Conservation (phyloP, 2,329 filamentous ascomycete species). For the Kalmusia sp. region DNA sequence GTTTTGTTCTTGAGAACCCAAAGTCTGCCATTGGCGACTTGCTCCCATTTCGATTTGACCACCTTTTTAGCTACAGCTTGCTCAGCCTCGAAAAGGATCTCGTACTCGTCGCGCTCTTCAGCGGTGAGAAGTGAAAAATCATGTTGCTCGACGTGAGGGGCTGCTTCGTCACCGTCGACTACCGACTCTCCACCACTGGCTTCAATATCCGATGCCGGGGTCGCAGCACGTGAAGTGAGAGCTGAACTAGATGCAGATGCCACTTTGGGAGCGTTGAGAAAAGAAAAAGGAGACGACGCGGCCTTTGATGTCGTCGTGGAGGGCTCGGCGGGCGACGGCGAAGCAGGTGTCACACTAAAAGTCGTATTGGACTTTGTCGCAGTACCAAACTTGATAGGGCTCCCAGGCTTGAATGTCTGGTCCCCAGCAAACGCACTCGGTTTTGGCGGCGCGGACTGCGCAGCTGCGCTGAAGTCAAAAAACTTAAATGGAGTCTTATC, state of each 20-base stretch:
- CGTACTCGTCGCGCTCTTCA: slow-evolving; percentile 36
- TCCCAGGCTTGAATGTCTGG: slow-evolving; percentile 46
- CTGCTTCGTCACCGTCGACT: slow-evolving; percentile 36
- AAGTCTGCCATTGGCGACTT: slow-evolving; percentile 38
- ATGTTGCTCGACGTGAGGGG: slow-evolving; percentile 33
- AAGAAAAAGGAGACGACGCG: slow-evolving; percentile 32
- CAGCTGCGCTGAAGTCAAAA: slow-evolving; percentile 37
- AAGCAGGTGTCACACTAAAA: slow-evolving; percentile 37
- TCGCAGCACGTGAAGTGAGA: slow-evolving; percentile 45
- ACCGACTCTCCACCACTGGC: slow-evolving; percentile 34
- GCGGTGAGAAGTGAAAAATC: slow-evolving; percentile 42
- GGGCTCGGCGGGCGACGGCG: slow-evolving; percentile 30
- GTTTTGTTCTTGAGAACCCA: slow-evolving; percentile 47
- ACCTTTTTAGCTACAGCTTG: slow-evolving; percentile 36
- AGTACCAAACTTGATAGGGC: slow-evolving; percentile 44
- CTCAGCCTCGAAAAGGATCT: slow-evolving; percentile 43
- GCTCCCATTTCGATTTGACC: slow-evolving; percentile 38
- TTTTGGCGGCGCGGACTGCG: slow-evolving; percentile 38
- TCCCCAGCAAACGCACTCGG: slow-evolving; percentile 39
- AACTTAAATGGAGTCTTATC: slow-evolving; percentile 30
- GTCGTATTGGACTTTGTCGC: slow-evolving; percentile 22
- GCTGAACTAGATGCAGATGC: slow-evolving; percentile 35
- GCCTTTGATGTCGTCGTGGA: slow-evolving; percentile 38
- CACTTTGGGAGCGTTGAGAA: slow-evolving; percentile 25
- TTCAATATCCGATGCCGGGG: slow-evolving; percentile 44